phyloP scores from a whole-genome alignment of 2,329 filamentous ascomycete genomes.

The Pseudogymnoascus sp. region DNA sequence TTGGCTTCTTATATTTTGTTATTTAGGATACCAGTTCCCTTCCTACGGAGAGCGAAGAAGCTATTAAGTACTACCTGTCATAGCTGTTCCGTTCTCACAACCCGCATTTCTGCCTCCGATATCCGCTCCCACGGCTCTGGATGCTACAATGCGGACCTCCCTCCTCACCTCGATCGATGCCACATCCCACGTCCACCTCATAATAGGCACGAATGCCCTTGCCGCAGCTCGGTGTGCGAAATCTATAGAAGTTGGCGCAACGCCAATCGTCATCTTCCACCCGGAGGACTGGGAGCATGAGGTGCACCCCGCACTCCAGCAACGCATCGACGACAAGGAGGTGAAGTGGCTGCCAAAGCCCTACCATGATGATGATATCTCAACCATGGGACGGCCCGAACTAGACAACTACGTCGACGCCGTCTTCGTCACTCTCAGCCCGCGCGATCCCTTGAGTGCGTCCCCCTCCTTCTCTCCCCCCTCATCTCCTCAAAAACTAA shows the following conservation, averaged over 20 bases:
- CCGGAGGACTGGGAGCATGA: conserved; percentile 42
- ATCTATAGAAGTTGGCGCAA: conserved; percentile 74
- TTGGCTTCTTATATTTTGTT: not conserved
- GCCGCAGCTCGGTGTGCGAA: conserved; percentile 77
- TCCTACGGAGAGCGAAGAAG: not conserved
- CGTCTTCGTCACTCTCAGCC: conserved; percentile 72
- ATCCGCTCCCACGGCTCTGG: not conserved
- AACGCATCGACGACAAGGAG: conserved; percentile 57
- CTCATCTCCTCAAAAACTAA: not conserved
- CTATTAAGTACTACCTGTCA: not conserved
- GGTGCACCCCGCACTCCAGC: conserved; percentile 51
- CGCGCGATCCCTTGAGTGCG: conserved; percentile 38
- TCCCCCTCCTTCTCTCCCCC: not conserved
- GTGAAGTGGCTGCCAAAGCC: conserved; percentile 58
- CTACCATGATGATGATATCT: conserved; percentile 67
- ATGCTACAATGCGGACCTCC: conserved; percentile 28
- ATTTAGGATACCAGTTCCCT: not conserved
- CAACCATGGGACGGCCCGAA: conserved; percentile 69
- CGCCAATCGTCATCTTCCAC: conserved; percentile 70
- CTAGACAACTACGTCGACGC: conserved; percentile 76
- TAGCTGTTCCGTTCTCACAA: not conserved
- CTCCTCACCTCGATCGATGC: conserved; percentile 69
- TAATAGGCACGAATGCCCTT: conserved; percentile 79
- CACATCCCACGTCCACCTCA: conserved; percentile 66
- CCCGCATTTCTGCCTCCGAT: not conserved